Percentiles rank a stretch among this genome's conserved stretches.
These are phyloP conservation scores for Chlamydomonas sphaeroides DNA, from an alignment of 139 green algal species.

Conservation along the genomic window DNA sequence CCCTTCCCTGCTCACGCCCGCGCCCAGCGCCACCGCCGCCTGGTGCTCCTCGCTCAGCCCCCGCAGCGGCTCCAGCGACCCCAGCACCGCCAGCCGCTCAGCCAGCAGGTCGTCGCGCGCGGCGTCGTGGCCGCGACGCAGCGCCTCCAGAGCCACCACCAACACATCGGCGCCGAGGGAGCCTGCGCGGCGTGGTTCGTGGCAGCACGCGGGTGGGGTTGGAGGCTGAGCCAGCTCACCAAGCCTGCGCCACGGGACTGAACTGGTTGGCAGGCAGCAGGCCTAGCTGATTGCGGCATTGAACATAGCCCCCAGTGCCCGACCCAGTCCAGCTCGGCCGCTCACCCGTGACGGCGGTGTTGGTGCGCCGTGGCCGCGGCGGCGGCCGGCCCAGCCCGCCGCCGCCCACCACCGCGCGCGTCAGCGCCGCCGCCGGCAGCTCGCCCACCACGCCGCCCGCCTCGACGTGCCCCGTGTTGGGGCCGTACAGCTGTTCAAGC, in stretches of 20 bases:
- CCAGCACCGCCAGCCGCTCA: conserved; percentile 10
- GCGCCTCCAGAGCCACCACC: conserved; percentile 5
- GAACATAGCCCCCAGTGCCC: no score
- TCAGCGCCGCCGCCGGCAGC: conserved; percentile 10
- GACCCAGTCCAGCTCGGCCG: no score
- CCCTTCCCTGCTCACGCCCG: background rate
- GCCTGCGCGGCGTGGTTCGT: no score
- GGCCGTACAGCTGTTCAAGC: conserved; percentile 27
- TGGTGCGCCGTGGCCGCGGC: no score
- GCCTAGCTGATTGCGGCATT: no score
- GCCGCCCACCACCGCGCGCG: background rate
- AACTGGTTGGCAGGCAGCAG: no score
- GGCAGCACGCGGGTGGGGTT: no score
- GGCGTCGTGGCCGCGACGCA: conserved; percentile 19
- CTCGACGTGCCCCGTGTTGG: background rate
- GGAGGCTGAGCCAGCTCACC: no score
- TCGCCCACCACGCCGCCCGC: conserved; percentile 14
- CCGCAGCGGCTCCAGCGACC: conserved; percentile 33
- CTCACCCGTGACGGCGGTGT: background rate
- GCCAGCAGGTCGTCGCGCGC: conserved; percentile 4
- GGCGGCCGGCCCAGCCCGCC: no score
- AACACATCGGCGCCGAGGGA: background rate
- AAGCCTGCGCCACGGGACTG: no score
- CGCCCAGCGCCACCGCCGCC: conserved; percentile 25
- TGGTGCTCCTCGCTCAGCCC: conserved; percentile 28